These are phyloP conservation scores for Solanum bulbocastanum DNA, from an alignment of 257 asterid species.

Conservation along the genomic window DNA sequence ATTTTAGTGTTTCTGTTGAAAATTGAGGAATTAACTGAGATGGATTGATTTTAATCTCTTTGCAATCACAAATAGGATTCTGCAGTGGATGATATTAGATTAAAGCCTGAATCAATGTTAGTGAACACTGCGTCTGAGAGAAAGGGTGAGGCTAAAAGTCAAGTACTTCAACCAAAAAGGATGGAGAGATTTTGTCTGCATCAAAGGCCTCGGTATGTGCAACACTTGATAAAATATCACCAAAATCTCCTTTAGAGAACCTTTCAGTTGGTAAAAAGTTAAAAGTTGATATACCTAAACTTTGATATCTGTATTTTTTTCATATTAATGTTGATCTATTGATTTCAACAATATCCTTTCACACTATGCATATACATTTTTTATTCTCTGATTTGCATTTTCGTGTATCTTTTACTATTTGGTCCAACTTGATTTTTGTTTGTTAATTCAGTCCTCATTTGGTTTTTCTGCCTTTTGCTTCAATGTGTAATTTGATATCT, in stretches of 20 bases:
- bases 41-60: not conserved
- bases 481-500: not conserved
- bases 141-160: conserved; percentile 50
- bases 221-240: not conserved
- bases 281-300: not conserved
- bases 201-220: conserved; percentile 56
- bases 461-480: not conserved
- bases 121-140: conserved; percentile 34
- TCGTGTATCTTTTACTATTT: not conserved
- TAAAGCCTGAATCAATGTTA: conserved; percentile 44
- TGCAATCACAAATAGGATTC: conserved; percentile 25
- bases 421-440: not conserved
- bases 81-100: conserved; percentile 19
- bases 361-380: not conserved
- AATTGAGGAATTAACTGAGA: not conserved
- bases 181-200: conserved; percentile 34
- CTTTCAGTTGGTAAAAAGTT: not conserved
- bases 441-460: not conserved
- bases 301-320: not conserved
- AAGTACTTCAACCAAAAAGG: conserved; percentile 36
- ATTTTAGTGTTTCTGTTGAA: not conserved
- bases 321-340: not conserved
- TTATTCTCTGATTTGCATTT: not conserved
- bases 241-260: not conserved
- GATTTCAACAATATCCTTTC: not conserved